A percentile compares a stretch with the other conserved stretches of the same genome.
Evolutionary conservation across 2,329 filamentous ascomycete species (phyloP).

Genomic region (Penicillium crustosum): DNA sequence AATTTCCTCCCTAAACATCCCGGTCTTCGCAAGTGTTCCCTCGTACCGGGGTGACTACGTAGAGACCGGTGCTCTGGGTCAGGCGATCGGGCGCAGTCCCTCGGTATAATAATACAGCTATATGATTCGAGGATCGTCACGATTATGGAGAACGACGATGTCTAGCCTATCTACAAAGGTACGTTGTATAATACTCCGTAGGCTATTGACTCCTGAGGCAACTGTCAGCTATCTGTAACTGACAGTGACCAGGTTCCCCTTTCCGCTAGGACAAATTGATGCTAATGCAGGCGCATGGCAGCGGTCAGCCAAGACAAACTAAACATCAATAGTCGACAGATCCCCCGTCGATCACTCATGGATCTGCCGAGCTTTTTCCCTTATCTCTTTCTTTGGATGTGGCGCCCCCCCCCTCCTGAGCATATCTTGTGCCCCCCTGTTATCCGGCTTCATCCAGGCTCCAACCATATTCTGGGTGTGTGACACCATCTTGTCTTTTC

Average conservation of each 20-base stretch:
- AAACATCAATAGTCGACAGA: conserved; percentile 43
- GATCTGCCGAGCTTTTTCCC: conserved; percentile 31
- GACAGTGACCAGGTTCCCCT: not conserved
- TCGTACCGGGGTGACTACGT: not conserved
- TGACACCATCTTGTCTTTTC: conserved; percentile 10
- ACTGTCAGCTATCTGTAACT: conserved; percentile 12
- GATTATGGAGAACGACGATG: conserved; percentile 1
- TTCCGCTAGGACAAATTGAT: conserved; percentile 8
- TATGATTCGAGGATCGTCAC: conserved; percentile 9
- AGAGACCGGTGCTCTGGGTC: conserved; percentile 7
- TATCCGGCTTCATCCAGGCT: conserved; percentile 1
- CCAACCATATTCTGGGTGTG: conserved; percentile 11
- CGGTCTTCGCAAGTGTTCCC: not conserved
- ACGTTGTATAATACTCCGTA: not conserved
- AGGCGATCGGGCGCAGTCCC: conserved; percentile 9
- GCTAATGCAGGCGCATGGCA: conserved; percentile 22
- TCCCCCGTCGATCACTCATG: conserved; percentile 38
- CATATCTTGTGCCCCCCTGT: not conserved
- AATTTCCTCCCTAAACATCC: not conserved
- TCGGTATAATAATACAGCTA: conserved; percentile 1
- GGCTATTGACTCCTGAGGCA: conserved; percentile 26
- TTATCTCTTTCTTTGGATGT: conserved; percentile 13
- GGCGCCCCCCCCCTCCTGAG: not conserved
- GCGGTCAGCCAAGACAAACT: conserved; percentile 34
- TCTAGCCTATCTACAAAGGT: not conserved